Evolutionary conservation across 139 green algal species (phyloP), one percentile per base, ranked within the genome.

Genomic region (Chlorella vulgaris): DNA sequence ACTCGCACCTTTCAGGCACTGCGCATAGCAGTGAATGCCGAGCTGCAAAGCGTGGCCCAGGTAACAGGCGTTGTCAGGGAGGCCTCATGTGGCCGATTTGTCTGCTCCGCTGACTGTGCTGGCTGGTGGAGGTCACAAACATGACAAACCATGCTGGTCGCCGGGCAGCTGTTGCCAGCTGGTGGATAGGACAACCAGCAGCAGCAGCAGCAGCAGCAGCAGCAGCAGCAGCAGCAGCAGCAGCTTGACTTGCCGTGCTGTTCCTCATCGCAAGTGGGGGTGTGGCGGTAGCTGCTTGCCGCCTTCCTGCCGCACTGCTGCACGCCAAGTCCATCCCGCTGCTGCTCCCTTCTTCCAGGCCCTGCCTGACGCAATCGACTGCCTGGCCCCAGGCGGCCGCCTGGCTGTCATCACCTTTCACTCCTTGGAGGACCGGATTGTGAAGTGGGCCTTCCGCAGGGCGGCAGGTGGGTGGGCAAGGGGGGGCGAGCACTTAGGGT

Each of bases 351-450:
- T 58, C 22, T n/a, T 50, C 47, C 77, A 68, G 28, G 84, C 31
- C 0, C 31, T 97, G 22, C 93, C 93, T 0, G 83, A 71, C 1
- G 89, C 88, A 3, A 87, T 95, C 7, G 77, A 85, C 15, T 80
- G 74, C n/a, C 82, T 97, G 39, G 71, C 80, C 5, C 88, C 91
- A 4, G 88, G 91, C 6, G 96, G 96, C 26, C 88, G 94, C 5
- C 86, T 98, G 68, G 94, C 88, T 0, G 86, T 99, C 26, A 98
- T 99, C 83, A 93, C 85, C 40, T 99, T 99, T 81, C 96, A 99
- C 86, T 93, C 83, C 35, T 86, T 99, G 28, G 96, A 99, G 89
- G 96, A 99, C 86, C 69, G 95, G 0, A 88, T 96, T 10, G 94
- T 99, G 7, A 99, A 99, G 88, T 87, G 89, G 53, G 92, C 61